phyloP scores from a whole-genome alignment of 2,329 filamentous ascomycete genomes.

The Colletotrichum spinosum region DNA sequence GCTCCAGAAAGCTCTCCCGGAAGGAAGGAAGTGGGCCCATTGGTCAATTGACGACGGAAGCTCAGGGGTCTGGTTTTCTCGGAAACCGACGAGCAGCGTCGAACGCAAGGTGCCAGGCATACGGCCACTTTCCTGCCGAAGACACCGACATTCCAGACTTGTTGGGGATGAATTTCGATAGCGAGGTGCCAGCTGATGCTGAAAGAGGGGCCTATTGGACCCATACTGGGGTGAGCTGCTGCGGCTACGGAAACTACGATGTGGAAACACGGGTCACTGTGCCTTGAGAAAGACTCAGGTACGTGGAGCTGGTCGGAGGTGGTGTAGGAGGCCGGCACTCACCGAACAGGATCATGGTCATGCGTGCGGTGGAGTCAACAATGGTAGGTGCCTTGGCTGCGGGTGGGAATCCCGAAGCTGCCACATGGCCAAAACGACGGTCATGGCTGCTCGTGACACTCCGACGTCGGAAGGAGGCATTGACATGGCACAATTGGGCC shows the following conservation, averaged over 20 bases:
- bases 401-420: constrained; percentile 6
- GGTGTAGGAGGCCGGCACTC: constrained; percentile 3
- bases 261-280: background rate
- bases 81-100: constrained; percentile 18
- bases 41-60: constrained; percentile 26
- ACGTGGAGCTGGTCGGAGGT: constrained; percentile 1
- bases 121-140: constrained; percentile 13
- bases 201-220: constrained; percentile 7
- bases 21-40: constrained; percentile 21
- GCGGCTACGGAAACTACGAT: background rate
- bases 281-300: constrained; percentile 8
- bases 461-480: constrained; percentile 28
- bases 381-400: constrained; percentile 19
- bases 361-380: constrained; percentile 29
- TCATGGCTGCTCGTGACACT: constrained; percentile 7
- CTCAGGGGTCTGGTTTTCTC: constrained; percentile 21
- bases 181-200: constrained; percentile 19
- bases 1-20: constrained; percentile 33
- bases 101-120: constrained; percentile 23
- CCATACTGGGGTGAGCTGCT: constrained; percentile 2
- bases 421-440: constrained; percentile 22
- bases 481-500: constrained; percentile 2
- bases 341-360: constrained; percentile 30
- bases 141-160: constrained; percentile 23
- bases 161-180: constrained; percentile 15